These are phyloP conservation scores for Stachybotrys echinatus DNA, from an alignment of 2,329 filamentous ascomycete genomes.

Conservation along the genomic window DNA sequence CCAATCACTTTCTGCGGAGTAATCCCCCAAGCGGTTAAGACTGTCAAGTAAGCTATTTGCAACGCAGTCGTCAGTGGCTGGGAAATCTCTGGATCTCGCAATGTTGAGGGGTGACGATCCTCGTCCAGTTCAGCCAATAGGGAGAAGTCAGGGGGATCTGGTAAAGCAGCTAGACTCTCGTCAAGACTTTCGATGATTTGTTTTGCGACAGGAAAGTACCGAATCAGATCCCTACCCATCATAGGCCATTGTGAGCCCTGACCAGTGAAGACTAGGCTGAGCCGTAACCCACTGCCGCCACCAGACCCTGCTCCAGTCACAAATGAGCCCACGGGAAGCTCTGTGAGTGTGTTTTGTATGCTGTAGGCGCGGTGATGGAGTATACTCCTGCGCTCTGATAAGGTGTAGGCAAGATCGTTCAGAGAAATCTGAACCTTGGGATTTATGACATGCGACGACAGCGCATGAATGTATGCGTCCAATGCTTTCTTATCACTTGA, in stretches of 20 bases:
- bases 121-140: constrained; percentile 14
- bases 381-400: too few relatives aligned
- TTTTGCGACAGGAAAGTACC: constrained; percentile 5
- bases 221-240: constrained; percentile 25
- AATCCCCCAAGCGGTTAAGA: constrained; percentile 21
- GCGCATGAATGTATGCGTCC: too few relatives aligned
- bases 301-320: constrained; percentile 4
- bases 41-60: constrained; percentile 31
- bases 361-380: constrained; percentile 15
- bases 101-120: constrained; percentile 1
- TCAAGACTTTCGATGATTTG: constrained; percentile 12
- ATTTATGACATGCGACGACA: too few relatives aligned
- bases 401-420: too few relatives aligned
- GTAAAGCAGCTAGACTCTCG: background rate
- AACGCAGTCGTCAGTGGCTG: constrained; percentile 35
- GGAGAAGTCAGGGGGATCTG: constrained; percentile 14
- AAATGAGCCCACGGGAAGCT: background rate
- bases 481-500: too few relatives aligned
- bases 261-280: constrained; percentile 26
- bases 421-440: too few relatives aligned
- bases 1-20: constrained; percentile 21
- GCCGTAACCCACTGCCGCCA: constrained; percentile 1
- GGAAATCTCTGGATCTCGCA: constrained; percentile 15
- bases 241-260: constrained; percentile 29
- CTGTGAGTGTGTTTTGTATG: background rate